A percentile compares a stretch with the other conserved stretches of the same genome.
phyloP scores from a whole-genome alignment of 768 basidiomycete genomes.

The Mycena polygramma region DNA sequence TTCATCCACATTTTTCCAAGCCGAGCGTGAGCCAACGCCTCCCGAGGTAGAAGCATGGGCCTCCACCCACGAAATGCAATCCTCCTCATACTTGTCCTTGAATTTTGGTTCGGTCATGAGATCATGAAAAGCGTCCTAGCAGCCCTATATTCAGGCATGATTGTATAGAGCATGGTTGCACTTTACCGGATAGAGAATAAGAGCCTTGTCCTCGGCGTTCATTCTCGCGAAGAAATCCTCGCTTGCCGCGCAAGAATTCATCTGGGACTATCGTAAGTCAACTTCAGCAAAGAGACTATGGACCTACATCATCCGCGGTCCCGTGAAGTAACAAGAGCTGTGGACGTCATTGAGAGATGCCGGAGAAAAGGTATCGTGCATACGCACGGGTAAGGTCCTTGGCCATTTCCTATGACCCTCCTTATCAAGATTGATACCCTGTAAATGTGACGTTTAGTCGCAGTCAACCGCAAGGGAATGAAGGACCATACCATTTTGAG shows the following conservation, averaged over 20 bases:
- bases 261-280: neutral
- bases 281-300: neutral
- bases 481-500: neutral
- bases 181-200: constrained; percentile 19
- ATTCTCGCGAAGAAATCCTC: constrained; percentile 10
- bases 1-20: too few species aligned
- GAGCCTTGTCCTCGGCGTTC: neutral
- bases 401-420: constrained; percentile 18
- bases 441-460: neutral
- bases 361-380: neutral
- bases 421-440: constrained; percentile 9
- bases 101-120: constrained; percentile 21
- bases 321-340: constrained; percentile 22
- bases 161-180: neutral
- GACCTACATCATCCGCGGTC: constrained; percentile 13
- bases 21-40: too few species aligned
- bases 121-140: constrained; percentile 19
- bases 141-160: neutral
- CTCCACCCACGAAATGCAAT: constrained; percentile 21
- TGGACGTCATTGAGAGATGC: neutral
- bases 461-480: neutral
- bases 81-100: constrained; percentile 22
- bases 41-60: neutral
- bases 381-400: constrained; percentile 2
- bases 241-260: constrained; percentile 19